A percentile compares a stretch with the other conserved stretches of the same genome.
Conservation (phyloP, 257 asterid genomes). For the Nemophila menziesii region DNA sequence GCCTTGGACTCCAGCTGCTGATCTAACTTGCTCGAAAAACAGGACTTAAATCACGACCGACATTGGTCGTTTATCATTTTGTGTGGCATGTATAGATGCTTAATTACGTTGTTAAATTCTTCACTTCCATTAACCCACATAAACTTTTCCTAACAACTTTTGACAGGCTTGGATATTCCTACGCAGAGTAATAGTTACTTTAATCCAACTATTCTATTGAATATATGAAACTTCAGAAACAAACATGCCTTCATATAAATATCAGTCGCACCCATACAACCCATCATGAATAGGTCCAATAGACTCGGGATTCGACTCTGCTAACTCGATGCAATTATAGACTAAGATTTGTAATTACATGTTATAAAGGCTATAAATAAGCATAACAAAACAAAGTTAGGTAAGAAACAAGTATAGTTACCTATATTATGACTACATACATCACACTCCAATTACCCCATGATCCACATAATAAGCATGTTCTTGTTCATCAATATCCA, state of each 20-base stretch:
- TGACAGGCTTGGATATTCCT: slow-evolving; percentile 50
- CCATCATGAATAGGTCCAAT: slow-evolving; percentile 77
- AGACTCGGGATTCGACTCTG: slow-evolving; percentile 51
- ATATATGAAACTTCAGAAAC: neutral
- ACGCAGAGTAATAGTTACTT: slow-evolving; percentile 8
- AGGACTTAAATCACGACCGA: slow-evolving; percentile 72
- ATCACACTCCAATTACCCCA: no score
- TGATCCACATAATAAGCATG: no score
- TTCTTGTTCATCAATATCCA: no score
- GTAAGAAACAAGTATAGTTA: no score
- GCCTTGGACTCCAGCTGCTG: slow-evolving; percentile 35
- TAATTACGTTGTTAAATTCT: slow-evolving; percentile 50
- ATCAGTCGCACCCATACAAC: slow-evolving; percentile 58
- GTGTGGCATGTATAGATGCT: slow-evolving; percentile 85
- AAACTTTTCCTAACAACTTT: slow-evolving; percentile 61
- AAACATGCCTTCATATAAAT: slow-evolving; percentile 45
- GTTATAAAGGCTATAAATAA: no score
- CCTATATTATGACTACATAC: no score
- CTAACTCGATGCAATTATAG: slow-evolving; percentile 36
- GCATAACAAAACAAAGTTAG: no score
- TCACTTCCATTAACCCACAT: slow-evolving; percentile 68
- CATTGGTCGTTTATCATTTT: slow-evolving; percentile 70
- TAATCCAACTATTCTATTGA: no score
- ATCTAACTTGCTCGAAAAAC: slow-evolving; percentile 56
- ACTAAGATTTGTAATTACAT: no score